A percentile compares a stretch with the other conserved stretches of the same genome.
These are phyloP conservation scores for Viola odorata DNA, from an alignment of 345 rosid genomes.

Conservation along the genomic window DNA sequence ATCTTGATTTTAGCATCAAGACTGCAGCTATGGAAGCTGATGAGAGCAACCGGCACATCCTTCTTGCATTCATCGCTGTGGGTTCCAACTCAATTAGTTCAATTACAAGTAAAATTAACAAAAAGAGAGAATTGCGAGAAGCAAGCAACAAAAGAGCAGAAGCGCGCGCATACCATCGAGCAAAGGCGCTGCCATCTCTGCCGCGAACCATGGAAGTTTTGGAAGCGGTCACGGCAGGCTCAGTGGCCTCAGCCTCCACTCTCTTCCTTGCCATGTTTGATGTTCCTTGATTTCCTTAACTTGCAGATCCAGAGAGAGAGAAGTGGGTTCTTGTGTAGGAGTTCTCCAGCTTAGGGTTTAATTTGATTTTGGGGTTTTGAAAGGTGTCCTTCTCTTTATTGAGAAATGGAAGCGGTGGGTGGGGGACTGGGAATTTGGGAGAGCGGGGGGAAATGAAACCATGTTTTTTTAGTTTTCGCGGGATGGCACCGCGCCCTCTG, in stretches of 20 bases:
- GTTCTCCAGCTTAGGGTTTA: background rate
- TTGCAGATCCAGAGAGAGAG: background rate
- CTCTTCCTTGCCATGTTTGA: slow-evolving; percentile 51
- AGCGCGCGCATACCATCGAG: slow-evolving; percentile 43
- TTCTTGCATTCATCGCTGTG: slow-evolving; percentile 73
- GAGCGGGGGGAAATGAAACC: background rate
- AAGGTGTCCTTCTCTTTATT: background rate
- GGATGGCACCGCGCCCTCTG: background rate
- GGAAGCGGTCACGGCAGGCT: background rate
- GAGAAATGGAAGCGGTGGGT: background rate
- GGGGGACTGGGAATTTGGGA: background rate
- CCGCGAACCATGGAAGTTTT: slow-evolving; percentile 54
- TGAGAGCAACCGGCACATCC: slow-evolving; percentile 72
- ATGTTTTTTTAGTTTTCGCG: background rate
- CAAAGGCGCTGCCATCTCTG: slow-evolving; percentile 82
- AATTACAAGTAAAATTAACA: background rate
- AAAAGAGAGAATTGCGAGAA: background rate
- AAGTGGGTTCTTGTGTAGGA: no score
- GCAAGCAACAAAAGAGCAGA: background rate
- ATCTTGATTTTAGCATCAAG: slow-evolving; percentile 83
- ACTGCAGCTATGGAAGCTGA: slow-evolving; percentile 70
- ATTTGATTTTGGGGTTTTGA: background rate
- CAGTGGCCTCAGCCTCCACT: slow-evolving; percentile 49
- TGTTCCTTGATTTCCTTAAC: background rate
- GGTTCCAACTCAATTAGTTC: background rate